Evolutionary conservation across 2,329 filamentous ascomycete species (phyloP).

Genomic region (Alternaria infectoria): DNA sequence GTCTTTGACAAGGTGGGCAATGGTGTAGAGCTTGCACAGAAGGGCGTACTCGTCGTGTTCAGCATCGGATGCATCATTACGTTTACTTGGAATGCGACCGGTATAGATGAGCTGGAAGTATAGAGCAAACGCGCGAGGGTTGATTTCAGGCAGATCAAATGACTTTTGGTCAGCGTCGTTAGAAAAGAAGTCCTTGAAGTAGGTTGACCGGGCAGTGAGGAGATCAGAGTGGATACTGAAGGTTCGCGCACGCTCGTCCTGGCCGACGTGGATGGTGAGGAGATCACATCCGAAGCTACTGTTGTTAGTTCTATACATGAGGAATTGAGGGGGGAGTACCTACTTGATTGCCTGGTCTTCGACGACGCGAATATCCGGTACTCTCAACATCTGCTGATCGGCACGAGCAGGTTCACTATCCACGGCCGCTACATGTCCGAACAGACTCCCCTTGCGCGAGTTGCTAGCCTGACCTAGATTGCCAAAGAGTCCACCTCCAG

Average conservation of each 20-base stretch:
- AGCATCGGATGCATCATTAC: background rate
- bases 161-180: background rate
- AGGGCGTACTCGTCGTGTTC: background rate
- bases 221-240: background rate
- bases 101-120: background rate
- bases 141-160: background rate
- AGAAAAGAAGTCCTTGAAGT: background rate
- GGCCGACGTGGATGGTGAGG: background rate
- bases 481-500: background rate
- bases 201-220: background rate
- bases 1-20: background rate
- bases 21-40: background rate
- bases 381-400: background rate
- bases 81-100: background rate
- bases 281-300: background rate
- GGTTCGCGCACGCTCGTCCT: background rate
- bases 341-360: background rate
- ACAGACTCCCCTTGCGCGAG: background rate
- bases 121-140: background rate
- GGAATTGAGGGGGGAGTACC: background rate
- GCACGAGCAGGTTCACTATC: background rate
- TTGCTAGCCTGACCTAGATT: background rate
- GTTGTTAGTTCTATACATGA: background rate
- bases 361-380: background rate
- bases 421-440: background rate